These are phyloP conservation scores for Candida qinlingensis DNA, from an alignment of 805 yeast genomes.

Conservation along the genomic window DNA sequence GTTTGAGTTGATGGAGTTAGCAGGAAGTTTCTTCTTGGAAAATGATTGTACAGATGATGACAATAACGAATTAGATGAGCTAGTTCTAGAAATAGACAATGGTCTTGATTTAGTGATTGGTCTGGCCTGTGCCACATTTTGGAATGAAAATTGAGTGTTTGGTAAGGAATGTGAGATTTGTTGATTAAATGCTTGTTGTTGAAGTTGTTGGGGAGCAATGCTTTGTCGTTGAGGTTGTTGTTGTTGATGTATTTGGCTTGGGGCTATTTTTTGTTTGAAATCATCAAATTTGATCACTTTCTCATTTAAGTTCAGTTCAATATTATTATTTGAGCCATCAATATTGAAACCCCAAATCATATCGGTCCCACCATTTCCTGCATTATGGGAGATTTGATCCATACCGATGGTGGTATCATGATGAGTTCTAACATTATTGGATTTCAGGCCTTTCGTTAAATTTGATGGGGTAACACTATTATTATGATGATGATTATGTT, in stretches of 20 bases:
- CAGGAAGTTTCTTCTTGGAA: slow-evolving; percentile 20
- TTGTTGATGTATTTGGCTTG: too few relatives aligned
- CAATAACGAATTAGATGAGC: slow-evolving; percentile 11
- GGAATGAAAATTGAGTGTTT: not conserved
- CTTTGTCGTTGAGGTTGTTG: not conserved
- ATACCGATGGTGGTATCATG: not conserved
- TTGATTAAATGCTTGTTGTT: slow-evolving; percentile 10
- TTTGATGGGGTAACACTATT: slow-evolving; percentile 15
- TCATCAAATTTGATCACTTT: slow-evolving; percentile 13
- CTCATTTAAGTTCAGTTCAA: slow-evolving; percentile 12
- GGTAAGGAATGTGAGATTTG: slow-evolving; percentile 7
- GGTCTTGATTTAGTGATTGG: not conserved
- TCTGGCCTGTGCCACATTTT: not conserved
- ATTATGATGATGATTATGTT: not conserved
- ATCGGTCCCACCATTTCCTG: slow-evolving; percentile 34
- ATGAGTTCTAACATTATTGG: not conserved
- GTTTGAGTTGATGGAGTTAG: slow-evolving; percentile 10
- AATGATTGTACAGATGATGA: slow-evolving; percentile 19
- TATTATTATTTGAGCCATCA: slow-evolving; percentile 16
- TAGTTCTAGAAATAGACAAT: not conserved
- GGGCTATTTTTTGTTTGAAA: not conserved
- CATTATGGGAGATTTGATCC: slow-evolving; percentile 9
- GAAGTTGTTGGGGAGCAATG: slow-evolving; percentile 4
- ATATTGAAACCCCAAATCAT: slow-evolving; percentile 35
- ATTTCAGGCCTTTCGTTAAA: slow-evolving; percentile 16